Conservation (phyloP, 2,329 filamentous ascomycete genomes). For the Penicillium italicum region DNA sequence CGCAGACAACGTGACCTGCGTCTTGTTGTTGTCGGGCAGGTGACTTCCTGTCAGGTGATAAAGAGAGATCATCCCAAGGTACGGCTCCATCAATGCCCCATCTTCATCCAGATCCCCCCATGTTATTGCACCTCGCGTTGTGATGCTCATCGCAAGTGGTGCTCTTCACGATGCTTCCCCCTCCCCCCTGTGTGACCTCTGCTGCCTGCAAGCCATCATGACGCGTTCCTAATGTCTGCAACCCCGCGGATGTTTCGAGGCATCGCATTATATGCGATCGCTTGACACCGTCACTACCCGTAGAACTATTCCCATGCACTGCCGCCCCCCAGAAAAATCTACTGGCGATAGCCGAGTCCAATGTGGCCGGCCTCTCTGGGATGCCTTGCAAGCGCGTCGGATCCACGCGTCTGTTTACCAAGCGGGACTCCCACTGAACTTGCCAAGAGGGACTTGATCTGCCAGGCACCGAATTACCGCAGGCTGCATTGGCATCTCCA, state of each 20-base stretch:
- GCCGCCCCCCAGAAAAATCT: background rate
- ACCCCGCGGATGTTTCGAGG: background rate
- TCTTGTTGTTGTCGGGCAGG: conserved; percentile 41
- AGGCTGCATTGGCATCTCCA: conserved; percentile 5
- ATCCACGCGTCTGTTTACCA: conserved; percentile 28
- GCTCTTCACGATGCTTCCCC: conserved; percentile 14
- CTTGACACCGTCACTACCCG: background rate
- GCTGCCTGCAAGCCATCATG: conserved; percentile 26
- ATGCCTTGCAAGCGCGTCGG: conserved; percentile 25
- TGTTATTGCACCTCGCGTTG: conserved; percentile 15
- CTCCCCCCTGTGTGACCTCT: conserved; percentile 21
- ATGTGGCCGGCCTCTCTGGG: background rate
- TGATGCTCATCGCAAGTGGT: conserved; percentile 10
- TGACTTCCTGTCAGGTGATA: conserved; percentile 47
- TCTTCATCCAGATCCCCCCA: conserved; percentile 17
- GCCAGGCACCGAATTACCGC: conserved; percentile 3
- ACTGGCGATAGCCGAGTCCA: background rate
- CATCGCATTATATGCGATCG: background rate
- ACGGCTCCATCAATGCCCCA: conserved; percentile 24
- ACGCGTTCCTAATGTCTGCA: conserved; percentile 27
- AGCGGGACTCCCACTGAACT: conserved; percentile 14
- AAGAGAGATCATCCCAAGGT: conserved; percentile 38
- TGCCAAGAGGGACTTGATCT: conserved; percentile 11
- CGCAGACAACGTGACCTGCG: conserved; percentile 28
- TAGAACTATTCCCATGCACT: conserved; percentile 1